Evolutionary conservation across 2,329 filamentous ascomycete species (phyloP).

Genomic region (Alternaria atra): DNA sequence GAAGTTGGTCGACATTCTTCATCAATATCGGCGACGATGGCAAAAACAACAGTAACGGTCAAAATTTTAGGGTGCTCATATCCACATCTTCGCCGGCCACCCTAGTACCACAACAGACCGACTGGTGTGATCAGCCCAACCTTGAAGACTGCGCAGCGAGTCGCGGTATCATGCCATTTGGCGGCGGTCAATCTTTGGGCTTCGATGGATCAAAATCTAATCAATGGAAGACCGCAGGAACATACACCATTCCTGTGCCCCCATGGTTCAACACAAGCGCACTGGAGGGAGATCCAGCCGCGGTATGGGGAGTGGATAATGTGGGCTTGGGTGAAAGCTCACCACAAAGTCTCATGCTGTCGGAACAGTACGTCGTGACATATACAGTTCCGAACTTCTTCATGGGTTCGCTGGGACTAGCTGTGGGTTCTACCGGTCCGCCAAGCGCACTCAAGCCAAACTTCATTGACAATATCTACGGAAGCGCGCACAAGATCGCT

Average conservation of each 20-base stretch:
- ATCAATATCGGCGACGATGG: conserved; percentile 49
- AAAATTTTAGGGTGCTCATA: conserved; percentile 48
- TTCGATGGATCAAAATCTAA: conserved; percentile 21
- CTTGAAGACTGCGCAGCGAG: conserved; percentile 32
- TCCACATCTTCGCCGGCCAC: conserved; percentile 42
- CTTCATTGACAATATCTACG: conserved; percentile 34
- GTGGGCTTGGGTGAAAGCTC: conserved; percentile 41
- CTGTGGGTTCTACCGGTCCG: conserved; percentile 18
- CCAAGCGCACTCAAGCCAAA: conserved; percentile 18
- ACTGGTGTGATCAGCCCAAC: conserved; percentile 33
- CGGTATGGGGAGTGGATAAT: conserved; percentile 31
- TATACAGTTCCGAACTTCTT: conserved; percentile 35
- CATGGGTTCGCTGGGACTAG: conserved; percentile 45
- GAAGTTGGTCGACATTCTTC: conserved; percentile 54
- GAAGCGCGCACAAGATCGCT: conserved; percentile 20
- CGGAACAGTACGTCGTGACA: conserved; percentile 29
- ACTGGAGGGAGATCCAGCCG: conserved; percentile 19
- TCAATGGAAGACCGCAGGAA: conserved; percentile 27
- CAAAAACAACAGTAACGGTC: conserved; percentile 38
- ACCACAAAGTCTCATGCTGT: conserved; percentile 17
- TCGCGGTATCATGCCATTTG: conserved; percentile 38
- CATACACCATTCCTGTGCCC: conserved; percentile 28
- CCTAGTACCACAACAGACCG: conserved; percentile 34
- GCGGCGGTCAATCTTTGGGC: conserved; percentile 30
- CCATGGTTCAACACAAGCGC: conserved; percentile 25